These are phyloP conservation scores for Pneumocystis oryctolagi DNA, from an alignment of 1,139 yeast species.

Conservation along the genomic window DNA sequence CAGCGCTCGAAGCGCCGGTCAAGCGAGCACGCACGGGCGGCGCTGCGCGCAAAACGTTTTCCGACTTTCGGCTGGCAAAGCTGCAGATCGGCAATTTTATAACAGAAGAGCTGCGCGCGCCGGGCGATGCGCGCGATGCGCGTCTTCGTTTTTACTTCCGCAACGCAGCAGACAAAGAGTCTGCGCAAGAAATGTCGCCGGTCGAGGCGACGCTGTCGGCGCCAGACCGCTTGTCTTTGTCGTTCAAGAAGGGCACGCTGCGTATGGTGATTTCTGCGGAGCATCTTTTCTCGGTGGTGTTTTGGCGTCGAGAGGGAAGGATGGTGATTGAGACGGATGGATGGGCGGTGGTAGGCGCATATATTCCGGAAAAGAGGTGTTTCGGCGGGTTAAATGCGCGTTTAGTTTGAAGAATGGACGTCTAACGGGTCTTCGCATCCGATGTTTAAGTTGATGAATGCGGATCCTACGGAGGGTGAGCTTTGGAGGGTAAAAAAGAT, in stretches of 20 bases:
- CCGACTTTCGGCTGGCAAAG: conserved; percentile 17
- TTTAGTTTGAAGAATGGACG: conserved; percentile 1
- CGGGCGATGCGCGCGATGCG: conserved; percentile 14
- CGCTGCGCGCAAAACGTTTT: conserved; percentile 6
- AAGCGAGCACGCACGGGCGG: neutral
- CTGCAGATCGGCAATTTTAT: conserved; percentile 16
- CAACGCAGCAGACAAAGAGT: conserved; percentile 6
- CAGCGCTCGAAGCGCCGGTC: neutral
- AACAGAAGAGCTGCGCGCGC: neutral
- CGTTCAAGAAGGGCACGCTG: conserved; percentile 16
- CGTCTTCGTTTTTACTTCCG: conserved; percentile 10
- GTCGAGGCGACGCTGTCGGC: conserved; percentile 17
- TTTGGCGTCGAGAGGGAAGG: conserved; percentile 16
- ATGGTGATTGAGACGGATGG: conserved; percentile 15
- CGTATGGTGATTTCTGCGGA: conserved; percentile 20
- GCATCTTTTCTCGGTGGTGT: conserved; percentile 16
- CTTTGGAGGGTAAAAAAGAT: conserved; percentile 14
- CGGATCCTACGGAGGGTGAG: conserved; percentile 17
- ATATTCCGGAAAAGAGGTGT: neutral
- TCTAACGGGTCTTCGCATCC: conserved; percentile 1
- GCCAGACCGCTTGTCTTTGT: conserved; percentile 19
- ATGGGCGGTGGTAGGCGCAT: conserved; percentile 16
- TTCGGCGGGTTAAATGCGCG: conserved; percentile 11
- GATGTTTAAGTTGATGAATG: conserved; percentile 13
- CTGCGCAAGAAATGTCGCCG: conserved; percentile 11